Conservation (phyloP, 176 grass and related monocot species). For the Oryza officinalis region DNA sequence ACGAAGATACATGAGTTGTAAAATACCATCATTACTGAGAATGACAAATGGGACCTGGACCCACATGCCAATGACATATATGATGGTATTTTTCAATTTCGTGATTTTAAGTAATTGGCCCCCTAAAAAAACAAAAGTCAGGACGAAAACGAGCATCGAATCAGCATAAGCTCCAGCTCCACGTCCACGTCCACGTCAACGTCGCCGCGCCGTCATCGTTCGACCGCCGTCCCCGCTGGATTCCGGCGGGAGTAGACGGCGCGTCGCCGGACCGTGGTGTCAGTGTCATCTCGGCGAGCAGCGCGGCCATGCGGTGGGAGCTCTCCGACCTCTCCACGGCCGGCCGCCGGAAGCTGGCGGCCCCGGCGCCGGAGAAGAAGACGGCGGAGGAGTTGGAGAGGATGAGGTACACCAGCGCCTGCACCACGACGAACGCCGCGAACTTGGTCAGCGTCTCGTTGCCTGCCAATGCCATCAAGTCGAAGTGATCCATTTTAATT, state of each 20-base stretch:
- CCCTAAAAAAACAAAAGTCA: neutral
- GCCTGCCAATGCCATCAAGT: neutral
- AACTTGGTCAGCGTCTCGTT: neutral
- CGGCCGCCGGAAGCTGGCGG: neutral
- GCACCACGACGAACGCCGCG: slow-evolving; percentile 37
- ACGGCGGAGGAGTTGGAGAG: slow-evolving; percentile 66
- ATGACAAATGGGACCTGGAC: no score
- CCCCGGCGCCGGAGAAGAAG: slow-evolving; percentile 30
- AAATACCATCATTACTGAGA: no score
- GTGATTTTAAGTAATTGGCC: no score
- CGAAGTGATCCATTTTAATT: neutral
- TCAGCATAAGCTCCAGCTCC: neutral
- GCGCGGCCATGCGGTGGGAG: neutral
- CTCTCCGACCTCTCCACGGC: neutral
- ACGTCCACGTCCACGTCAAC: neutral
- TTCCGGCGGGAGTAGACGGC: neutral
- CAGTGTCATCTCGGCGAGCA: neutral
- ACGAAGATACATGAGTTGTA: no score
- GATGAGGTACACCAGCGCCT: slow-evolving; percentile 76
- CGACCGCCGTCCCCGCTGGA: neutral
- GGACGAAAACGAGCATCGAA: neutral
- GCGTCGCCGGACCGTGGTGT: no score
- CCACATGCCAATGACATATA: no score
- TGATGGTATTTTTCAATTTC: no score
- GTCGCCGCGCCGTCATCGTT: neutral